Percentiles rank a stretch among this genome's conserved stretches.
These are phyloP conservation scores for Coffea eugenioides DNA, from an alignment of 257 asterid species.

Conservation along the genomic window DNA sequence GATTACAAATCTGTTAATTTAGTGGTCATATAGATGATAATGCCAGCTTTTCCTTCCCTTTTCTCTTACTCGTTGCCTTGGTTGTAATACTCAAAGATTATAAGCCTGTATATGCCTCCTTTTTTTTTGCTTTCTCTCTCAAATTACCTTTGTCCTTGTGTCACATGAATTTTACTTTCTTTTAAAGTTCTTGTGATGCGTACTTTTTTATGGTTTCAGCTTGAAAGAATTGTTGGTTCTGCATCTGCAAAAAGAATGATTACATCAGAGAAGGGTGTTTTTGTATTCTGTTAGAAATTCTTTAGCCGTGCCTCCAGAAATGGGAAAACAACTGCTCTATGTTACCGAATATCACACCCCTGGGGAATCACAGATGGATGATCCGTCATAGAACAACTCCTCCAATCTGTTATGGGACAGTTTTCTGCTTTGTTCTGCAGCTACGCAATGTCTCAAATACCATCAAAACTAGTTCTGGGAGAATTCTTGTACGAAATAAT, in stretches of 20 bases:
- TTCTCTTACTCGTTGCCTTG: background rate
- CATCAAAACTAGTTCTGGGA: background rate
- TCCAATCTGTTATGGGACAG: background rate
- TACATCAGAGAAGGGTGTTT: constrained; percentile 69
- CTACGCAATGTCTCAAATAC: background rate
- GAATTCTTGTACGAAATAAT: background rate
- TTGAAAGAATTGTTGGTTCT: constrained; percentile 87
- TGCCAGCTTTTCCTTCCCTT: background rate
- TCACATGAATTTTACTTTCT: too few relatives aligned
- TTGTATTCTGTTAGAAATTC: constrained; percentile 54
- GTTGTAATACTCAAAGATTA: background rate
- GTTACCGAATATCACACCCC: background rate
- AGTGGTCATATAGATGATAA: background rate
- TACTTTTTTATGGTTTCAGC: constrained; percentile 38
- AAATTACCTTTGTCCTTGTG: background rate
- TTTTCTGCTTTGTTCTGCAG: background rate
- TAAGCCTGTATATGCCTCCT: background rate
- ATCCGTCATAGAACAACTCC: background rate
- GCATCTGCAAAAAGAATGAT: constrained; percentile 79
- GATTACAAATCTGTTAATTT: background rate
- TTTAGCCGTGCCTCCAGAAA: background rate
- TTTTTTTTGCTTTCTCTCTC: background rate
- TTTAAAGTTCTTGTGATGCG: too few relatives aligned
- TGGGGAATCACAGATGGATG: background rate
- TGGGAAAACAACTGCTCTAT: background rate